Conservation (phyloP, 148 eudicot genomes). For the Simmondsia chinensis region DNA sequence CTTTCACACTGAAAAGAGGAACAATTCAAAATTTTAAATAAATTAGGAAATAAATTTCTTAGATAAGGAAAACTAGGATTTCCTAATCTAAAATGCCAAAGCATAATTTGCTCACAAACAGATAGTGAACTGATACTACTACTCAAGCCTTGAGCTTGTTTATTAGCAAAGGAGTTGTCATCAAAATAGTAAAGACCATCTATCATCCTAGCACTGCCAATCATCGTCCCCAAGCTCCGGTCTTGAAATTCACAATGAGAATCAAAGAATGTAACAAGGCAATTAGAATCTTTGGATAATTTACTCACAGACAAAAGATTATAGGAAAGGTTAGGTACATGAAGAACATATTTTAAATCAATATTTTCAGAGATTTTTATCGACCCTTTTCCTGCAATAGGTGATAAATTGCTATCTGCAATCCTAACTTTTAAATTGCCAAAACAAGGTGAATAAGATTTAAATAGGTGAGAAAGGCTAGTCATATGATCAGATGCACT, state of each 20-base stretch:
- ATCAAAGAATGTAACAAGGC: background rate
- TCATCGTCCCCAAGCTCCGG: conserved; percentile 4
- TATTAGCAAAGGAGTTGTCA: background rate
- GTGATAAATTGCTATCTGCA: conserved; percentile 1
- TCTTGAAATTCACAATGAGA: conserved; percentile 3
- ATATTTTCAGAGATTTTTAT: background rate
- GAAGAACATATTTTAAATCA: background rate
- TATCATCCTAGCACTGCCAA: conserved; percentile 7
- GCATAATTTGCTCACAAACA: background rate
- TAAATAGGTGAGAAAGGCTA: background rate
- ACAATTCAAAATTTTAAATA: background rate
- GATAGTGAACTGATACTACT: background rate
- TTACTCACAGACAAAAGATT: conserved; percentile 5
- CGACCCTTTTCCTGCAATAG: background rate
- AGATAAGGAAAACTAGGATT: background rate
- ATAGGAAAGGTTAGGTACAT: background rate
- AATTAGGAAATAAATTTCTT: background rate
- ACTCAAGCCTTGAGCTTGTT: background rate
- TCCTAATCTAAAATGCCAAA: background rate
- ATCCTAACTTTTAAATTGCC: background rate
- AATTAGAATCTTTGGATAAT: conserved; percentile 1
- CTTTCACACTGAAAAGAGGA: background rate
- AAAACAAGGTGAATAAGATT: background rate
- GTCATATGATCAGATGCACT: conserved; percentile 2
- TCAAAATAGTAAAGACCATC: conserved; percentile 3